Base-by-base conservation (phyloP, 1,284 basidiomycete genomes). In the Grifola frondosa region DNA sequence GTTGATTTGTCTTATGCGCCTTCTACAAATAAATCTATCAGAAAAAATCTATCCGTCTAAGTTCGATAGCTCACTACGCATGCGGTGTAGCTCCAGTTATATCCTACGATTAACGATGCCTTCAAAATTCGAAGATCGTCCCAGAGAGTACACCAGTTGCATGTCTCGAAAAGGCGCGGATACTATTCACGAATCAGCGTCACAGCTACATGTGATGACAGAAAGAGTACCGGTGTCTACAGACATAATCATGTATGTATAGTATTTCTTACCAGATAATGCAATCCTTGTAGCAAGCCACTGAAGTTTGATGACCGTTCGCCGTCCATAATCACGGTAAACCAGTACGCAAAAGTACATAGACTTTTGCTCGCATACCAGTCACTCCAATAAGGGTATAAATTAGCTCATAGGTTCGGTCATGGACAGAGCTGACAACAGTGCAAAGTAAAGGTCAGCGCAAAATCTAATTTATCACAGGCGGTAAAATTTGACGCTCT, bases 391-490 rank as follows among this genome's bases (percentile, higher is more conserved):
- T 53, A 3, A 82, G 49, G 4, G 67, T 64, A 53, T 77, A 80
- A 58, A 73, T 81, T 11, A 80, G 59, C 50, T 81, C 78, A 54
- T 78, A 81, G 11, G 78, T 78, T 38, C 78, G 59, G 46, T 82
- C 79, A 51, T 81, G 77, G 20, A 81, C 49, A 3, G 75, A 77
- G 50, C 77, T 77, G 16, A 77, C 69, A 33, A 78, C 65, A 44
- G 77, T 74, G 44, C 4, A 20, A 40, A 33, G 11, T 26, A 30
- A 24, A n/a, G 6, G 13, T n/a, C 19, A 8, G 7, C 30, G n/a
- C n/a, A 11, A 7, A 7, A 25, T 10, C n/a, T 16, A 17, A 24
- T 31, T 15, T n/a, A 19, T 28, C 13, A 13, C 17, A 15, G 29
- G 16, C 23, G 39, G 11, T 33, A 11, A 20, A 19, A n/a, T n/a